Evolutionary conservation across 1,284 basidiomycete species (phyloP).

Genomic region (Somion occarium): DNA sequence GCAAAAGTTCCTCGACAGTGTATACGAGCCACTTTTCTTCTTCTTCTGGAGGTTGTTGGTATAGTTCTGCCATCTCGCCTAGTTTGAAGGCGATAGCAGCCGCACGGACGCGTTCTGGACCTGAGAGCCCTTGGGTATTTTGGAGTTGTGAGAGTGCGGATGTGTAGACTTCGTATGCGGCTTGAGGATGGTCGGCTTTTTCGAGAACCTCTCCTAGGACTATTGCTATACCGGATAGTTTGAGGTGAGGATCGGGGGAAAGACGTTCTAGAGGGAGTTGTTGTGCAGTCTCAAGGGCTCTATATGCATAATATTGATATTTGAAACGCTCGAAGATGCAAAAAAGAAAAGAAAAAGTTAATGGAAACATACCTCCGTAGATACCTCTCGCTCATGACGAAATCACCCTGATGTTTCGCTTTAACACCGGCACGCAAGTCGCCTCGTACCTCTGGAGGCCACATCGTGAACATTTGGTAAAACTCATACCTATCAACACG

Average conservation of each 20-base stretch:
- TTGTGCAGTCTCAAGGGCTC: constrained; percentile 59
- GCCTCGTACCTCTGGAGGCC: constrained; percentile 57
- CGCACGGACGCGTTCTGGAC: constrained; percentile 50
- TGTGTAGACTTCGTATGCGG: constrained; percentile 50
- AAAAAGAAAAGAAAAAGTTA: not conserved
- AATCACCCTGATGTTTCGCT: constrained; percentile 57
- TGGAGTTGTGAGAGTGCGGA: constrained; percentile 35
- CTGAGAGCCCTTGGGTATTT: constrained; percentile 24
- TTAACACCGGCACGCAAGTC: constrained; percentile 64
- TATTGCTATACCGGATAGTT: constrained; percentile 67
- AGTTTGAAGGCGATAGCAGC: constrained; percentile 66
- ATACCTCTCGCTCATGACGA: constrained; percentile 48
- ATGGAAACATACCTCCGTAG: constrained; percentile 45
- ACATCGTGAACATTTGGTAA: constrained; percentile 57
- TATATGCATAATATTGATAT: constrained; percentile 22
- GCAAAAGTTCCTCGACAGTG: constrained; percentile 59
- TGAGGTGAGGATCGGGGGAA: constrained; percentile 53
- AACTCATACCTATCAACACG: constrained; percentile 48
- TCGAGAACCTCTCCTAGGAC: constrained; percentile 61
- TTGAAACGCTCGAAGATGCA: not conserved
- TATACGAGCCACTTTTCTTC: constrained; percentile 58
- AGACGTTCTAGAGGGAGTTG: constrained; percentile 45
- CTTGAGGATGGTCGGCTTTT: constrained; percentile 34
- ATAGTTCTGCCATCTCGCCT: constrained; percentile 48
- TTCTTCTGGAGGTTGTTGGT: constrained; percentile 34